phyloP scores from a whole-genome alignment of 2,329 filamentous ascomycete genomes.

The Microdochium trichocladiopsis region DNA sequence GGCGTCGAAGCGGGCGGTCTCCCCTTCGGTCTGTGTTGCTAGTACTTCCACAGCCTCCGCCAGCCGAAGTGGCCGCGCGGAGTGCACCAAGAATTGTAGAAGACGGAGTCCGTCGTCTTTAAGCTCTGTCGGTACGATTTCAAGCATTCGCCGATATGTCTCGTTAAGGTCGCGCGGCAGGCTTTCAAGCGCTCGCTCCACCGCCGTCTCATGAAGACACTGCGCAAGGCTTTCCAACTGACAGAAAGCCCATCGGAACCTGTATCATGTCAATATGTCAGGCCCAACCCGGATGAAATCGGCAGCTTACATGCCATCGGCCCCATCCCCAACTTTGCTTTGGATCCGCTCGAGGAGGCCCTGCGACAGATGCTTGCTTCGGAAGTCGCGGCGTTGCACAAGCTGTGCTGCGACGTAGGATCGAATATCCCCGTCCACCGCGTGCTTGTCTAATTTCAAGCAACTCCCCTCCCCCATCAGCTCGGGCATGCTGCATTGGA shows the following conservation, averaged over 20 bases:
- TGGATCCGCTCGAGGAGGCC: constrained; percentile 5
- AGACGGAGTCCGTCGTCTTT: constrained; percentile 10
- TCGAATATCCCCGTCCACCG: constrained; percentile 9
- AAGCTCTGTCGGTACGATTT: constrained; percentile 6
- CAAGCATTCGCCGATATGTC: constrained; percentile 12
- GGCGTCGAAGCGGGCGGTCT: constrained; percentile 6
- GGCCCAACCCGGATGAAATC: neutral
- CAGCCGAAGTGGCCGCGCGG: constrained; percentile 7
- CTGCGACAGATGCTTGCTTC: constrained; percentile 6
- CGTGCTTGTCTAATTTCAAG: constrained; percentile 7
- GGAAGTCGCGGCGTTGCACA: constrained; percentile 8
- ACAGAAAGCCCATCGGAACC: constrained; percentile 19
- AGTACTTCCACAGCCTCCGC: constrained; percentile 12
- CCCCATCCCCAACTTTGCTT: constrained; percentile 7
- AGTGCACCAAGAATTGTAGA: constrained; percentile 12
- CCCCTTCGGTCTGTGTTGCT: constrained; percentile 8
- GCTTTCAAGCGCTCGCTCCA: constrained; percentile 7
- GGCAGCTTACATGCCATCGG: constrained; percentile 19
- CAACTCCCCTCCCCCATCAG: constrained; percentile 8
- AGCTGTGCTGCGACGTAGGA: constrained; percentile 7
- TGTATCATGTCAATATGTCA: constrained; percentile 3
- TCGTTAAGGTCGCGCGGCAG: constrained; percentile 12
- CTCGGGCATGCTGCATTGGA: constrained; percentile 3
- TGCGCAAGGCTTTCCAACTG: constrained; percentile 16
- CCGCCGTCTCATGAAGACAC: constrained; percentile 6